These are phyloP conservation scores for Wallacemonas collosoma DNA, from an alignment of 208 protist species.

Conservation along the genomic window DNA sequence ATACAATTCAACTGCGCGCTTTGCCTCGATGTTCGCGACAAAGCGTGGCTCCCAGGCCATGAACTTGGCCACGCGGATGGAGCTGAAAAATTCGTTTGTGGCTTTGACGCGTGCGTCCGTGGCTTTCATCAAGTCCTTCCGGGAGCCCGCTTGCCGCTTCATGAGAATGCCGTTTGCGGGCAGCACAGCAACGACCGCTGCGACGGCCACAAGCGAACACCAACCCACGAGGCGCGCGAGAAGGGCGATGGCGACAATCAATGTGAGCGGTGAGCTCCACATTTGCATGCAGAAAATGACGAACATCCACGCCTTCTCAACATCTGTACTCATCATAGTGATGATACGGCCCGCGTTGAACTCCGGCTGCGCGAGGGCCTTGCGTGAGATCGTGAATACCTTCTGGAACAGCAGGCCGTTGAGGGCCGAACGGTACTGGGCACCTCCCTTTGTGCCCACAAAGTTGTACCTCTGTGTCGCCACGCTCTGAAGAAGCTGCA, in stretches of 20 bases:
- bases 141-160: slow-evolving; percentile 30
- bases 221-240: slow-evolving; percentile 60
- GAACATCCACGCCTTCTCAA: slow-evolving; percentile 48
- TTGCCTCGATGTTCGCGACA: slow-evolving; percentile 38
- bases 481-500: slow-evolving; percentile 50
- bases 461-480: slow-evolving; percentile 57
- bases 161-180: slow-evolving; percentile 72
- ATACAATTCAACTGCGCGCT: slow-evolving; percentile 47
- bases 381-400: slow-evolving; percentile 56
- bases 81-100: slow-evolving; percentile 92
- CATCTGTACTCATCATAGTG: slow-evolving; percentile 86
- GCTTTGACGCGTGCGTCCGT: slow-evolving; percentile 90
- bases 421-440: slow-evolving; percentile 62
- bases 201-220: slow-evolving; percentile 71
- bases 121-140: slow-evolving; percentile 24
- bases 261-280: slow-evolving; percentile 64
- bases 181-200: slow-evolving; percentile 57
- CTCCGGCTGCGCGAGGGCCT: slow-evolving; percentile 57
- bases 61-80: slow-evolving; percentile 94
- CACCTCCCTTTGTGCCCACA: slow-evolving; percentile 37
- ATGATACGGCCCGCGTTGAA: slow-evolving; percentile 88
- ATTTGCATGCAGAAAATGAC: slow-evolving; percentile 44
- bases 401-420: slow-evolving; percentile 81
- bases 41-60: slow-evolving; percentile 92
- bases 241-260: slow-evolving; percentile 54